A percentile compares a stretch with the other conserved stretches of the same genome.
Evolutionary conservation across 345 rosid genomes (phyloP).

Genomic region (Turritis glabra): DNA sequence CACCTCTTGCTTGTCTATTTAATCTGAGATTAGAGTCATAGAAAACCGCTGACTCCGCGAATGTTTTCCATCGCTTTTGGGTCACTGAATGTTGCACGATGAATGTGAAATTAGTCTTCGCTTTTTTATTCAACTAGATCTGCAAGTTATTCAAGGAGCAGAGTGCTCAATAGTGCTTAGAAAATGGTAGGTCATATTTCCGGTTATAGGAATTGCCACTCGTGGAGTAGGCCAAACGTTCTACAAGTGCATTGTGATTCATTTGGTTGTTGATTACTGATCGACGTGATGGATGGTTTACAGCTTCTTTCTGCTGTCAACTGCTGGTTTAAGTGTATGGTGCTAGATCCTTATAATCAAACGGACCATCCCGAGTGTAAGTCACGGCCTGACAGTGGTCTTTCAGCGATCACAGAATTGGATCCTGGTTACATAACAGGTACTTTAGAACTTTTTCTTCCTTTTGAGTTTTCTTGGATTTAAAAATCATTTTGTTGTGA

Average conservation of each 20-base stretch:
- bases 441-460: constrained; percentile 9
- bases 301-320: constrained; percentile 98
- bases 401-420: constrained; percentile 93
- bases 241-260: constrained; percentile 3
- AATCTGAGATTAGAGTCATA: constrained; percentile 3
- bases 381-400: constrained; percentile 94
- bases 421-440: constrained; percentile 99
- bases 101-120: background rate
- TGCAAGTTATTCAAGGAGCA: background rate
- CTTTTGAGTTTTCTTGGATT: background rate
- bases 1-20: constrained; percentile 9
- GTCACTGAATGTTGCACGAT: background rate
- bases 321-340: constrained; percentile 98
- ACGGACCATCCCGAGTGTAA: constrained; percentile 97
- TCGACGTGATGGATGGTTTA: constrained; percentile 17
- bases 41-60: background rate
- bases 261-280: constrained; percentile 3
- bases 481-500: constrained; percentile 10
- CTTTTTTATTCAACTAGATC: constrained; percentile 9
- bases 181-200: background rate
- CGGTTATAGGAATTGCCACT: background rate
- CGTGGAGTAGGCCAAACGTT: background rate
- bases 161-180: constrained; percentile 5
- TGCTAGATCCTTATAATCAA: constrained; percentile 90
- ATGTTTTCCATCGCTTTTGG: constrained; percentile 4